Evolutionary conservation across 805 yeast species (phyloP), one percentile per base, ranked within the genome.

Genomic region (Candida tibetensis): DNA sequence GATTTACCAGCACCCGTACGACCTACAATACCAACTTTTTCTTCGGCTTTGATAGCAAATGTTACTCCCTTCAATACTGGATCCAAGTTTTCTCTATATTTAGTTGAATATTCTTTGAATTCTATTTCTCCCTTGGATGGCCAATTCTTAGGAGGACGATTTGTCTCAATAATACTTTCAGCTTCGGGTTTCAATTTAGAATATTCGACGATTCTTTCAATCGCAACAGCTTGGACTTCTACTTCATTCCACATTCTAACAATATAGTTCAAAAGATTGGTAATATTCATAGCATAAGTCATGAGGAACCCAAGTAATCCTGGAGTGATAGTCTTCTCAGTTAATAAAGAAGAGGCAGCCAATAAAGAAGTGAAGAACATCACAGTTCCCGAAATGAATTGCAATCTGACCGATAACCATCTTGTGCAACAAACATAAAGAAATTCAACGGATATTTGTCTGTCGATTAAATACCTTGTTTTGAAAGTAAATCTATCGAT

Each of bases 1-100:
- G 93, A 82, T 60, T 89, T 89, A 37, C 68, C 66, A 3, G 82
- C 77, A 6, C 73, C 74, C 58, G 98, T 90, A 57, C 98, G 77
- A 17, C 98, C 98, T 40, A 91, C 97, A 61, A 90, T 89, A 45
- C 98, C 98, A 55, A 90, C 72, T 60, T 91, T 91, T 58, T 91
- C 97, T 40, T 76, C 69, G 1, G 90, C 78, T 33, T 78, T 72
- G 50, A 91, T 78, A 9, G 74, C 64, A 17, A 91, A 55, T 41
- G 67, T 72, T 50, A 91, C 76, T 41, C 81, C 68, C 51, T 81
- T 84, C 62, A 91, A 69, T 3, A 87, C 93, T 14, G 85, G 73
- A 34, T 86, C 95, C 46, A 91, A 71, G 42, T 82, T 89, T 10
- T 81, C 77, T 59, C 96, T 79, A 57, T 91, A 91, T 42, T 86